Base-by-base conservation (phyloP, 2,329 filamentous ascomycete genomes). In the Rhexocercosporidium sp. region DNA sequence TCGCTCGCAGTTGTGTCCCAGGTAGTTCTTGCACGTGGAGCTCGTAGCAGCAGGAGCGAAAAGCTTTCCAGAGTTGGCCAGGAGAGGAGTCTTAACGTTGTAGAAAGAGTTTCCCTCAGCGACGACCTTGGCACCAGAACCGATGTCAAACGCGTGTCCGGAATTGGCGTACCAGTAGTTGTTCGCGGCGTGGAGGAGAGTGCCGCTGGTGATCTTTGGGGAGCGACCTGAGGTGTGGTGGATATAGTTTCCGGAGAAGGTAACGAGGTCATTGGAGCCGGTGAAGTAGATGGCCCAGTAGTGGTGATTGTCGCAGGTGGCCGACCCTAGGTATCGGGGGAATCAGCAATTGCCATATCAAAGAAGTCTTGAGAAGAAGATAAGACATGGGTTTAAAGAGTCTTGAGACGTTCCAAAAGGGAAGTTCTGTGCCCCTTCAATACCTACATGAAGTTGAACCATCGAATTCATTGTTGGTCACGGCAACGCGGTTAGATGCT, bases 391-490 rank as follows among this genome's bases (percentile, higher is more conserved):
- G n/a, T n/a, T n/a, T n/a, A n/a, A n/a, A n/a, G n/a, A n/a, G n/a
- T n/a, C n/a, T n/a, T n/a, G n/a, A n/a, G n/a, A n/a, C n/a, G n/a
- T n/a, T n/a, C n/a, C n/a, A n/a, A n/a, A n/a, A n/a, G n/a, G n/a
- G n/a, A n/a, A n/a, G n/a, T n/a, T n/a, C n/a, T n/a, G n/a, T n/a
- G n/a, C n/a, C n/a, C n/a, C n/a, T n/a, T n/a, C n/a, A n/a, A n/a
- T n/a, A n/a, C n/a, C n/a, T n/a, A n/a, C n/a, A 82, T 27, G 71
- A 75, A 0, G 82, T 82, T 1, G 70, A 67, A 6, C 82, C 82
- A 62, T 84, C 78, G 66, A 84, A 79, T 44, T 81, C 80, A 71
- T 77, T 81, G 78, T 84, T 84, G 11, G 81, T 82, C 59, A 84
- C 77, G 1, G 82, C 83, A 0, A 83, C 77, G 59, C 77, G 78